phyloP scores from a whole-genome alignment of 257 asterid genomes.

The Jacaranda copaia region DNA sequence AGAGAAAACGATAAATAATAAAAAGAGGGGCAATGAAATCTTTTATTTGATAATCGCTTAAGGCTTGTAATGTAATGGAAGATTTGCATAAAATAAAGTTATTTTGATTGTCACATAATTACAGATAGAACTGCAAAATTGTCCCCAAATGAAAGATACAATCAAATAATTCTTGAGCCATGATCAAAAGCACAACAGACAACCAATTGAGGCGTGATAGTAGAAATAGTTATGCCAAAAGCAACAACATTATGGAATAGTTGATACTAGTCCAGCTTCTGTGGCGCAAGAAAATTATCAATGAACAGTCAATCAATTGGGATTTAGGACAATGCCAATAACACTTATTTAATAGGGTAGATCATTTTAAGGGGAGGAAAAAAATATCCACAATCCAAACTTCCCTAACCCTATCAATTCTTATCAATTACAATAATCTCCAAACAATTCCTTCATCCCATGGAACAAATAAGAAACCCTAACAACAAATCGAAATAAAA shows the following conservation, averaged over 20 bases:
- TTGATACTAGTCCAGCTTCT: not conserved
- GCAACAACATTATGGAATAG: not conserved
- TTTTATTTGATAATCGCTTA: slow-evolving; percentile 21
- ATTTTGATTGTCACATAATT: too few species aligned
- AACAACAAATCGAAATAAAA: not conserved
- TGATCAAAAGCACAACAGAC: slow-evolving; percentile 10
- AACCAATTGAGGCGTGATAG: not conserved
- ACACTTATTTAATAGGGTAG: not conserved
- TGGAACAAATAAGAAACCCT: slow-evolving; percentile 26
- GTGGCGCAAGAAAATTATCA: not conserved
- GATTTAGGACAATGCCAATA: not conserved
- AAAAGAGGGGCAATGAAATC: not conserved
- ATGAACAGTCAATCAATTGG: not conserved
- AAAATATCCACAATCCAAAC: not conserved
- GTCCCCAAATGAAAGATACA: not conserved
- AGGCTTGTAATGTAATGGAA: not conserved
- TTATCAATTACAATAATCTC: not conserved
- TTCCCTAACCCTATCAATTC: not conserved
- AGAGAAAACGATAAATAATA: slow-evolving; percentile 28
- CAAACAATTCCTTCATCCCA: not conserved
- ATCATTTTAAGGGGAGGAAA: not conserved
- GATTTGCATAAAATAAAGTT: not conserved
- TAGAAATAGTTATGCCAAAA: not conserved
- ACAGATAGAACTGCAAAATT: not conserved
- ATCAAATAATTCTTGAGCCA: slow-evolving; percentile 1